phyloP scores from a whole-genome alignment of 163 green algal species.

The Coccomyxa subellipsoidea region DNA sequence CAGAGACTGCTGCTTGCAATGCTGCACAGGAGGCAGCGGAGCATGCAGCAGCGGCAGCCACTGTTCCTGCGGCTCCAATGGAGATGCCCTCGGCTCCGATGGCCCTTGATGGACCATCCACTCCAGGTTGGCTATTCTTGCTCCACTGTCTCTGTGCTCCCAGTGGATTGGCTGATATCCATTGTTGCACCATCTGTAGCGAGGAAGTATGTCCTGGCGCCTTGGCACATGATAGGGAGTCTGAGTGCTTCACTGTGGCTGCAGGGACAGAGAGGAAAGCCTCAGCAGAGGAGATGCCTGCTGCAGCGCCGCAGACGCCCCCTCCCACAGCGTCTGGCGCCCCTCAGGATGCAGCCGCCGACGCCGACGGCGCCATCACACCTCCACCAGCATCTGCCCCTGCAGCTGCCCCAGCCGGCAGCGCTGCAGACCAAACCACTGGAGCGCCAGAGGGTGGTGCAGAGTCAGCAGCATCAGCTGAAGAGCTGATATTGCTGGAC shows the following conservation, averaged over 20 bases:
- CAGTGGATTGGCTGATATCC: too few species aligned
- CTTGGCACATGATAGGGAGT: too few species aligned
- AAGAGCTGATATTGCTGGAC: too few species aligned
- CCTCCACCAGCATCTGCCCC: neutral
- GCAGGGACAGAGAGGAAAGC: neutral
- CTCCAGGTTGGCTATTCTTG: neutral
- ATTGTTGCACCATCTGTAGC: too few species aligned
- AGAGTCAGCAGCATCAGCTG: too few species aligned
- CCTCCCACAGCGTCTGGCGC: neutral
- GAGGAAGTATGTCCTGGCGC: too few species aligned
- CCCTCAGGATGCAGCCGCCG: neutral
- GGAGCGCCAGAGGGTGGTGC: neutral
- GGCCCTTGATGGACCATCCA: neutral
- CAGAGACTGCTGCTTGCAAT: conserved; percentile 9
- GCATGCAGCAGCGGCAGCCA: conserved; percentile 19
- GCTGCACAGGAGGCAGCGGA: conserved; percentile 24
- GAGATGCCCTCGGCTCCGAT: neutral
- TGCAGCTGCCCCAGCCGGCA: neutral
- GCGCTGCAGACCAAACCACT: neutral
- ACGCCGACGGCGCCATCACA: neutral
- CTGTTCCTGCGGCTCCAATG: conserved; percentile 4
- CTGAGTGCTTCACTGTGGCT: neutral
- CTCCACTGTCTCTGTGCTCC: too few species aligned
- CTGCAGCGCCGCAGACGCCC: neutral
- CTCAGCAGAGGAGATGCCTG: conserved; percentile 11